Evolutionary conservation across 768 basidiomycete species (phyloP), one percentile per base, ranked within the genome.

Genomic region (Sporobolomyces roseus): DNA sequence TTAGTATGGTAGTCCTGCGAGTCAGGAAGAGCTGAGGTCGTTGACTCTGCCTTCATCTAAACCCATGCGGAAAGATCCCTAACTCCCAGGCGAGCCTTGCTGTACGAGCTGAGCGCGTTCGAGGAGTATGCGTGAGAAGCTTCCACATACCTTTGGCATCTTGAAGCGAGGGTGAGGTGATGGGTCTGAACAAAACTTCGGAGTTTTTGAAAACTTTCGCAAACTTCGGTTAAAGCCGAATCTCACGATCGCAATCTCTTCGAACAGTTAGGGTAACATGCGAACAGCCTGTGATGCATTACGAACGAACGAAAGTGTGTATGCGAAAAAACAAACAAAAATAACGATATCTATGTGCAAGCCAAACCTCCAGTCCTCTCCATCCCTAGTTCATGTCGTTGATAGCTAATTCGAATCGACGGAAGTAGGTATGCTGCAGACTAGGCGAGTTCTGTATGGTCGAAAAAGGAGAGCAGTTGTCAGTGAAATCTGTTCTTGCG

Each of bases 371-470:
- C n/a, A 3, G 50, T 25, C 38, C 38, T 41, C 38, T 41, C 38
- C 10, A 9, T 9, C 38, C 17, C 45, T 46, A 46, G 30, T 33
- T n/a, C 52, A 53, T 65, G 13, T 30, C 14, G 41, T 74, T 74
- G 46, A 74, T 68, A 17, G 38, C 27, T 21, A 73, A 23, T 23
- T 45, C 41, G n/a, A 73, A 43, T 3, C 63, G 48, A 27, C 72
- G 70, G 65, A 75, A 75, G 69, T 70, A 75, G 5, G 74, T 49
- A 53, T 73, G 61, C 46, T 75, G 74, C 19, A 64, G 51, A 6
- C n/a, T 36, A 13, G 74, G 68, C n/a, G 68, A 55, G 50, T 68
- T 68, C 66, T 56, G 53, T 9, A 59, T 21, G 35, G 62, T 27
- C 45, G n/a, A 49, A 5, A 30, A 52, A 46, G 43, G 30, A 19